Percentiles rank a stretch among this genome's conserved stretches.
Evolutionary conservation across 1,284 basidiomycete species (phyloP).

Genomic region (Kalmanozyma brasiliensis): DNA sequence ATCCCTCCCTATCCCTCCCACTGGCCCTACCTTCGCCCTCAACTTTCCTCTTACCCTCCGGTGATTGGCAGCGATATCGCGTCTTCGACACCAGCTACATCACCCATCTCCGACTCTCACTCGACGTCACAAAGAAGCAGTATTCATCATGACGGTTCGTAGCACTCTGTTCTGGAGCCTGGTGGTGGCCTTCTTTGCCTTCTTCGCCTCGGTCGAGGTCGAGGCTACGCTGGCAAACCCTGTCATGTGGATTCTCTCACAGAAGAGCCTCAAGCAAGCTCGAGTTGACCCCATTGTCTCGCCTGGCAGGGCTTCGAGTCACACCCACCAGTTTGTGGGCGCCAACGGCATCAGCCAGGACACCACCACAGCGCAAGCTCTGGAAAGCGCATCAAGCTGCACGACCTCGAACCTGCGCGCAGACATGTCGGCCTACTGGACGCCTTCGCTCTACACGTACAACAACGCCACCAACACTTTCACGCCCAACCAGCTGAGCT

Average conservation of each 20-base stretch:
- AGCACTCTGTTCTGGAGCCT: conserved; percentile 9
- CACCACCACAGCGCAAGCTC: conserved; percentile 25
- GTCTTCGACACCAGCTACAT: neutral
- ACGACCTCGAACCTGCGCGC: conserved; percentile 68
- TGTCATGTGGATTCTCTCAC: conserved; percentile 47
- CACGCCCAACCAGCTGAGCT: conserved; percentile 44
- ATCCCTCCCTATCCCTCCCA: too few species aligned
- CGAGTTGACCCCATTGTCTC: conserved; percentile 71
- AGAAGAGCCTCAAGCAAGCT: conserved; percentile 65
- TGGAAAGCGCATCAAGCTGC: conserved; percentile 51
- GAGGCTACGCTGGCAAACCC: conserved; percentile 19
- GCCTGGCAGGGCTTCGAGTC: conserved; percentile 69
- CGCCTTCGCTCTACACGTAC: conserved; percentile 69
- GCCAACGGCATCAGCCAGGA: conserved; percentile 24
- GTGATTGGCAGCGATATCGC: too few species aligned
- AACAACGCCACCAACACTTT: conserved; percentile 28
- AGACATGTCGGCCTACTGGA: conserved; percentile 71
- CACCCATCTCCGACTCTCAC: neutral
- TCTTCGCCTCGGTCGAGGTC: conserved; percentile 14
- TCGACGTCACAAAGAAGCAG: too few species aligned
- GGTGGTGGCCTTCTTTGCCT: conserved; percentile 15
- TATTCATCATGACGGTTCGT: too few species aligned
- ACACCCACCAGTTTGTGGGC: conserved; percentile 70
- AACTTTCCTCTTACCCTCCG: too few species aligned
- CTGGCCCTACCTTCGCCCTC: too few species aligned